Base-by-base conservation (phyloP, 2,329 filamentous ascomycete genomes). In the Aspergillus costaricaensis region DNA sequence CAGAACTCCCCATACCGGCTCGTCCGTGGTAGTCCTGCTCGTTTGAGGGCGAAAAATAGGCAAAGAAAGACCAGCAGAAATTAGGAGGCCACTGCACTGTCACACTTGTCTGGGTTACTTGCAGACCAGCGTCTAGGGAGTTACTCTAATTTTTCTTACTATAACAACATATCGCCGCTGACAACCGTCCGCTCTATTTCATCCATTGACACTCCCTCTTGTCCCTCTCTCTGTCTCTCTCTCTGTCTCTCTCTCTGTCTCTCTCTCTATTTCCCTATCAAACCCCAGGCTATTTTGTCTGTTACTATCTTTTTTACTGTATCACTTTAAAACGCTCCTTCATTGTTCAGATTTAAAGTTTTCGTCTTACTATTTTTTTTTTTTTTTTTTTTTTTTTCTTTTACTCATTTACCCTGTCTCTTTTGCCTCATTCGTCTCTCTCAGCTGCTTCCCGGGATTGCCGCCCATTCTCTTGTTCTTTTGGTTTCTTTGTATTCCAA, bases 21-120 rank as follows among this genome's bases (percentile, higher is more conserved):
- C 59, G 58, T 55, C 64, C 62, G 62, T 66, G 62, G 63, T 64
- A 56, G 50, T 58, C 49, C 53, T 55, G 41, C 17, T 19, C 41
- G 30, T 58, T 50, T 59, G 55, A 61, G 55, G 56, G 50, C 58
- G 44, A 27, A 61, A 56, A 48, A 58, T 47, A 56, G 55, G 38
- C 48, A 54, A 54, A 55, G 52, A 23, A 43, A 27, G 32, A 17
- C 36, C 19, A 30, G 38, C 19, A 55, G 21, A 55, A 55, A 19
- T 30, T 36, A 21, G 39, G 19, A 32, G 41, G 41, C 41, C 21
- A 44, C 21, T 44, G 41, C 41, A 44, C 17, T 44, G 21, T 44
- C 41, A 44, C 41, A 7, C 12, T 15, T 21, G 41, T 44, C 32
- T 36, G 32, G 32, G 41, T 44, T 44, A 36, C 41, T n/a, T 44